Evolutionary conservation across 2,329 filamentous ascomycete genomes (phyloP), one percentile per base, ranked within the genome.

Genomic region (Bisporella sp.): DNA sequence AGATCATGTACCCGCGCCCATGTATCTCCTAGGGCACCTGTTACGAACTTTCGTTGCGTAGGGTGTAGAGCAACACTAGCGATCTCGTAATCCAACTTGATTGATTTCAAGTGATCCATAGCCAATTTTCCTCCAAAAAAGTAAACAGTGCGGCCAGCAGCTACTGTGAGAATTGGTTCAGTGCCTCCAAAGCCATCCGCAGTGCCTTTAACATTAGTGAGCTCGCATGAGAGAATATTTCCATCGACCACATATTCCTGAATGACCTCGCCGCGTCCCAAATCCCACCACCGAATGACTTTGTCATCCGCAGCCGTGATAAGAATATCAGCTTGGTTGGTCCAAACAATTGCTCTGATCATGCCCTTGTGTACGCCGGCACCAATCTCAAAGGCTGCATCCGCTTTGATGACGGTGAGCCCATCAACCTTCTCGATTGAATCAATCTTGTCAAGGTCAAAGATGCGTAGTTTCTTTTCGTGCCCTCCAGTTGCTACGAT

Each of bases 301-400:
- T 93, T 95, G 66, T 96, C 92, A 57, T 89, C 85, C 1, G 89
- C 87, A 2, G 92, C 91, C 0, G 93, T 99, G 46, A 95, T 87
- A 51, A 99, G 75, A 56, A 92, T 82, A 62, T 93, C 95, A 46
- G 87, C 86, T 62, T 95, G 87, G 52, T 82, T 81, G 47, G 89
- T 89, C 93, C 93, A 99, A 54, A 95, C 87, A 54, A 99, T 95
- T 51, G 89, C 91, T 69, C 96, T 97, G 76, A 99, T 97, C 32
- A 87, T 88, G 44, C 87, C 87, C 12, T 79, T 84, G 67, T 99
- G 93, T 9, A 87, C 78, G 35, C 88, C 89, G 5, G 85, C 78
- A 21, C 90, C 93, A 59, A 99, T 92, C 67, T 97, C 93, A 64
- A 91, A 93, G 54, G 85, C 81, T 31, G 70, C 80, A 1, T 84